Conservation (phyloP, 2,329 filamentous ascomycete genomes). For the Apiospora saccharicola region DNA sequence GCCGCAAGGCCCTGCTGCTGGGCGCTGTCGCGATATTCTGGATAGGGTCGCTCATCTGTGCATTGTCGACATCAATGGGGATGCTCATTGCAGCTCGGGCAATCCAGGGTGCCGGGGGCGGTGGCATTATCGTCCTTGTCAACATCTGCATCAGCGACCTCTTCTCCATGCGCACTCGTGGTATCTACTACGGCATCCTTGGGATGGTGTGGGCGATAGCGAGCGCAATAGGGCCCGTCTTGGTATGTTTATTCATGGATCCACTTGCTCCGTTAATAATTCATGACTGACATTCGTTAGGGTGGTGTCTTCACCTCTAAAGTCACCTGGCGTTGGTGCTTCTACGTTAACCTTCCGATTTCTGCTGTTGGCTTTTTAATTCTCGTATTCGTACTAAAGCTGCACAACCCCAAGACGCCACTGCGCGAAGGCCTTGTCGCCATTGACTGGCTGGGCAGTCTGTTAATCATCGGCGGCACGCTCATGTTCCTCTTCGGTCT, state of each 20-base stretch:
- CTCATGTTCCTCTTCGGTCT: conserved; percentile 88
- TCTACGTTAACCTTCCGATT: conserved; percentile 68
- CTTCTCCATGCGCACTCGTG: conserved; percentile 59
- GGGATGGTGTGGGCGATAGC: conserved; percentile 71
- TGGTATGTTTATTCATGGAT: conserved; percentile 40
- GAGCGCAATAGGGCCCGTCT: conserved; percentile 69
- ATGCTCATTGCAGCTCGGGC: conserved; percentile 63
- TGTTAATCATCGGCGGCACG: conserved; percentile 75
- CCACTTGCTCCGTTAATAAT: not conserved
- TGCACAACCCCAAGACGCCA: conserved; percentile 73
- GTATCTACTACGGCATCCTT: conserved; percentile 60
- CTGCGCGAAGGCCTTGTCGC: conserved; percentile 68
- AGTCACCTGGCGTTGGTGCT: conserved; percentile 73
- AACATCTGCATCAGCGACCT: conserved; percentile 66
- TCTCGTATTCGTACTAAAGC: conserved; percentile 68
- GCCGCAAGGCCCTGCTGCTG: conserved; percentile 62
- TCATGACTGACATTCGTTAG: not conserved
- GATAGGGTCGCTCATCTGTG: conserved; percentile 62
- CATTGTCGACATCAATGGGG: conserved; percentile 55
- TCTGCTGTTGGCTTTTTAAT: conserved; percentile 55
- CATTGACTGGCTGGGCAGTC: conserved; percentile 64
- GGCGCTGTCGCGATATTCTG: conserved; percentile 60
- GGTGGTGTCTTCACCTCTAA: conserved; percentile 73
- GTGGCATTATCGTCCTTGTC: conserved; percentile 65
- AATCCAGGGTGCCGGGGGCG: conserved; percentile 64